Evolutionary conservation across 352 stramenopile genomes (phyloP).

Genomic region (Pilasporangium apinafurcum): DNA sequence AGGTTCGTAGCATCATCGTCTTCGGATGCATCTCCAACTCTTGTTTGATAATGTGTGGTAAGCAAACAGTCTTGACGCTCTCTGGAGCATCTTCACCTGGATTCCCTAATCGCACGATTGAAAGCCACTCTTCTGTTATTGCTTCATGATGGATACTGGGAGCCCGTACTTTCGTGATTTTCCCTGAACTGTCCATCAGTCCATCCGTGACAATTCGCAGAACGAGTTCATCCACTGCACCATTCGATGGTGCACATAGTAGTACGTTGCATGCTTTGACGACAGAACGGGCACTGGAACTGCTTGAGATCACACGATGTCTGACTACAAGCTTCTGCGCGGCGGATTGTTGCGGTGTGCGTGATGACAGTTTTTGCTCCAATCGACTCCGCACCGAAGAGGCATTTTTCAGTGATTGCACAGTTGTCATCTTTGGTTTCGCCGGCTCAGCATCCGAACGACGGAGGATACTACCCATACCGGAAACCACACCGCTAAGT

Average conservation of each 20-base stretch:
- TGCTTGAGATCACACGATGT: conserved; percentile 26
- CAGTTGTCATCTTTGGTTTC: conserved; percentile 33
- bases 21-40: conserved; percentile 82
- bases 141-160: conserved; percentile 64
- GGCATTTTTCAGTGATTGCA: conserved; percentile 63
- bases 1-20: conserved; percentile 41
- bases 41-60: conserved; percentile 78
- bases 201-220: conserved; percentile 81
- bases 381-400: conserved; percentile 47
- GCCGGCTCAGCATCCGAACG: conserved; percentile 17
- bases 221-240: conserved; percentile 88
- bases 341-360: conserved; percentile 11
- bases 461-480: conserved; percentile 55
- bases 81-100: conserved; percentile 70
- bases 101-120: conserved; percentile 78
- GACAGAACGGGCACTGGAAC: conserved; percentile 11
- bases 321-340: conserved; percentile 29
- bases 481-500: conserved; percentile 35
- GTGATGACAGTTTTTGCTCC: conserved; percentile 50
- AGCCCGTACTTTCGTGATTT: conserved; percentile 44
- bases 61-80: conserved; percentile 61
- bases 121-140: conserved; percentile 36
- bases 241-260: conserved; percentile 87
- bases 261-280: conserved; percentile 61
- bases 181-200: conserved; percentile 53